Evolutionary conservation across 805 yeast genomes (phyloP).

Genomic region (Starmerella powellii): DNA sequence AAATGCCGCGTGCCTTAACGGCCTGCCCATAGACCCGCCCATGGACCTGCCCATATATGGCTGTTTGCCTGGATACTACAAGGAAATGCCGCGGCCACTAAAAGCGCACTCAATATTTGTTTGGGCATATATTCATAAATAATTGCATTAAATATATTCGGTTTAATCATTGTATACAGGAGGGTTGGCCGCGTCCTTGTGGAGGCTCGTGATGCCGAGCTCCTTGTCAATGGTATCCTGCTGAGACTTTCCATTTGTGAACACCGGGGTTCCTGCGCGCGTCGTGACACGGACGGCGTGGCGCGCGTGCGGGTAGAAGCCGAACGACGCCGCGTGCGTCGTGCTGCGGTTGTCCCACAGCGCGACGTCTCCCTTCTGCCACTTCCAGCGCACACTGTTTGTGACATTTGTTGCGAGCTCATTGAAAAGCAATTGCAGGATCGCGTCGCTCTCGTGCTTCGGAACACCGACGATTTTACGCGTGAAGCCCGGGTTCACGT

Average conservation of each 20-base stretch:
- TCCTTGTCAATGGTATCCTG: conserved; percentile 22
- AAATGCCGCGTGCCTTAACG: neutral
- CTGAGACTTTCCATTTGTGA: conserved; percentile 23
- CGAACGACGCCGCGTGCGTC: conserved; percentile 56
- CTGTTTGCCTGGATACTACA: no score
- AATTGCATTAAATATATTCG: neutral
- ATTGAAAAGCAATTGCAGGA: conserved; percentile 43
- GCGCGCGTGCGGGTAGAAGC: conserved; percentile 59
- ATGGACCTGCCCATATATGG: no score
- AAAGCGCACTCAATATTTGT: neutral
- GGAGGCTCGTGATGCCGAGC: conserved; percentile 21
- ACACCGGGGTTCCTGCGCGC: conserved; percentile 55
- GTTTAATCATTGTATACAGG: conserved; percentile 26
- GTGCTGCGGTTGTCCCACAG: conserved; percentile 71
- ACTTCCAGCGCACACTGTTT: conserved; percentile 55
- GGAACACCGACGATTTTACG: conserved; percentile 57
- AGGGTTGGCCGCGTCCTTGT: conserved; percentile 26
- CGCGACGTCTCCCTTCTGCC: conserved; percentile 61
- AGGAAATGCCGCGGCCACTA: no score
- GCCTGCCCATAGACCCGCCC: neutral
- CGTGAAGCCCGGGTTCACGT: conserved; percentile 48
- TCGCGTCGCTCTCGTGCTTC: conserved; percentile 49
- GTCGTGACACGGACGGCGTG: conserved; percentile 67
- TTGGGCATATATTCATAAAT: neutral
- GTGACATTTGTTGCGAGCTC: conserved; percentile 45